Base-by-base conservation (phyloP, 192 early-diverging fungal species). In the Allomyces macrogynus region DNA sequence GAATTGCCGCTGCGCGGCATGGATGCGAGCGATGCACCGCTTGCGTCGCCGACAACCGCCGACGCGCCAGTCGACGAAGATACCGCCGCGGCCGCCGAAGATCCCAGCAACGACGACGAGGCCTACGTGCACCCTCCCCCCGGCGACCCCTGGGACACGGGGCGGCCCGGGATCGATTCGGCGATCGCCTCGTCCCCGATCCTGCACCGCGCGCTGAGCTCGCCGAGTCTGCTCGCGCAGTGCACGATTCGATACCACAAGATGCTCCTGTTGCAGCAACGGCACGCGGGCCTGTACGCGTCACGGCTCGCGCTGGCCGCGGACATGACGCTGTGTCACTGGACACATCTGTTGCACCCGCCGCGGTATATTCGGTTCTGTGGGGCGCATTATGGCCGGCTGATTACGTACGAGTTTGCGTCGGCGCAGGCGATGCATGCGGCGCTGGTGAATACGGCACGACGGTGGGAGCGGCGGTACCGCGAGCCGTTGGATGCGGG, bases 331-430 rank as follows among this genome's bases (percentile, higher is more conserved):
- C 49, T 57, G 49, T 57, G 49, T 16, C 49, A 57, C 49, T 57
- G 49, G 49, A 57, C 49, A 16, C 49, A 57, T 57, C 9, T 57
- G 49, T 10, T 57, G 49, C 20, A 57, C 20, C 49, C 49, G 49
- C 49, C 49, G 49, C 49, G 49, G 49, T 57, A 57, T 57, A n/a
- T 57, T 14, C 49, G 49, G 20, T 57, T 57, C 49, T 14, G 16
- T n/a, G 20, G 20, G 4, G 20, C 49, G 16, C 49, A 57, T n/a
- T 57, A 20, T 14, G 20, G 20, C 49, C 49, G 49, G 16, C 16
- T 57, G 49, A 57, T 57, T 16, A 57, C 49, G 49, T 57, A 57
- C 49, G 49, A 57, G 49, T 57, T 57, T 57, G 49, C 49, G 49
- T 20, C 49, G 16, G 16, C 49, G 49, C 49, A 57, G 49, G 49